Evolutionary conservation across 176 grass and related monocot species (phyloP).

Genomic region (Triticum dicoccoides): DNA sequence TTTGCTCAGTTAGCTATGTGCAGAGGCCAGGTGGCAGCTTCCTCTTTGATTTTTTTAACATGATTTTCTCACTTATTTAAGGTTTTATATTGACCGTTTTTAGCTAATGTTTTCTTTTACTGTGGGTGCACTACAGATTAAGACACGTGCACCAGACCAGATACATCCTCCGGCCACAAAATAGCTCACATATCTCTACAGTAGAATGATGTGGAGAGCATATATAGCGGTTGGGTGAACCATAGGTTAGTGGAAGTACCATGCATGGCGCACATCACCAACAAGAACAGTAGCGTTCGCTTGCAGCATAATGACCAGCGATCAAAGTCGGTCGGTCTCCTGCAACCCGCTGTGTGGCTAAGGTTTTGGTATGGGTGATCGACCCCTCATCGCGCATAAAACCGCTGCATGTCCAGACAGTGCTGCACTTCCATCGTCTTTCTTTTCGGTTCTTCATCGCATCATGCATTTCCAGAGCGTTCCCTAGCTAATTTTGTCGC

Average conservation of each 20-base stretch:
- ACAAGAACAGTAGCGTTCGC: not conserved
- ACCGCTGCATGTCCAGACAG: not conserved
- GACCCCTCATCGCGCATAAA: not conserved
- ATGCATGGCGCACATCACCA: not conserved
- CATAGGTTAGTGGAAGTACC: conserved; percentile 9
- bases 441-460: not conserved
- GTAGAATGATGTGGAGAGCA: not conserved
- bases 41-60: too few relatives aligned
- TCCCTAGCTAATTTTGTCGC: not conserved
- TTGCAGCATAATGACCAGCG: not conserved
- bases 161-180: not conserved
- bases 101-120: too few relatives aligned
- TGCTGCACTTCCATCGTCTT: not conserved
- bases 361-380: not conserved
- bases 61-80: too few relatives aligned
- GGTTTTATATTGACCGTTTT: too few relatives aligned
- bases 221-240: not conserved
- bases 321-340: not conserved
- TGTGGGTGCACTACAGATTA: too few relatives aligned
- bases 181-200: not conserved
- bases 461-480: not conserved
- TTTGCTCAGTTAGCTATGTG: too few relatives aligned
- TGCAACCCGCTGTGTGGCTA: not conserved
- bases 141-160: too few relatives aligned
- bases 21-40: too few relatives aligned